Conservation (phyloP, 352 stramenopile genomes). For the Phytophthora nicotianae region DNA sequence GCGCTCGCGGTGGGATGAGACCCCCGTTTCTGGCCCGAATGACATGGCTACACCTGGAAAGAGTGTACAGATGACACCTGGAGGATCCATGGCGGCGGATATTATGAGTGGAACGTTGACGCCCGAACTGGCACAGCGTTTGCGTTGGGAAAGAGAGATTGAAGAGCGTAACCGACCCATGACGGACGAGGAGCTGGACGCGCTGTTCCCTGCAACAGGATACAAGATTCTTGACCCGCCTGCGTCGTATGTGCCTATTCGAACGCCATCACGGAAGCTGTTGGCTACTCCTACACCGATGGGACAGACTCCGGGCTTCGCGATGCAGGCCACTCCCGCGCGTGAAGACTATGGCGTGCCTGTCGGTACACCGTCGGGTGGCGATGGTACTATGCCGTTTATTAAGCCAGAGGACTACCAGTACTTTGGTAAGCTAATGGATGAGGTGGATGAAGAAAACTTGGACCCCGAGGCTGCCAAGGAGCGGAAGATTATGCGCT, state of each 20-base stretch:
- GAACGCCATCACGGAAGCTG: slow-evolving; percentile 95
- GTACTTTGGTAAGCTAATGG: slow-evolving; percentile 97
- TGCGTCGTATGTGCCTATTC: slow-evolving; percentile 95
- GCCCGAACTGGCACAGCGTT: slow-evolving; percentile 91
- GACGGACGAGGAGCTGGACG: slow-evolving; percentile 96
- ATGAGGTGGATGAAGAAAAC: slow-evolving; percentile 88
- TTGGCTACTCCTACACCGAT: slow-evolving; percentile 96
- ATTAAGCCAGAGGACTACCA: slow-evolving; percentile 99
- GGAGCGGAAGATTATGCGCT: slow-evolving; percentile 97
- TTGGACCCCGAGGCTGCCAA: slow-evolving; percentile 93
- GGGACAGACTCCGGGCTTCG: slow-evolving; percentile 91
- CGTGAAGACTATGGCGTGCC: slow-evolving; percentile 82
- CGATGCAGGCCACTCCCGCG: slow-evolving; percentile 81
- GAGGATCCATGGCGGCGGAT: slow-evolving; percentile 60
- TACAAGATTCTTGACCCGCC: slow-evolving; percentile 97
- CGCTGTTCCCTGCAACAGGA: slow-evolving; percentile 94
- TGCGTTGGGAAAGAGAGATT: slow-evolving; percentile 97
- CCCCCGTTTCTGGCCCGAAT: slow-evolving; percentile 69
- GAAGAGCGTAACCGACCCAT: slow-evolving; percentile 96
- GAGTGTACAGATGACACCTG: slow-evolving; percentile 70
- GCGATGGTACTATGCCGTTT: slow-evolving; percentile 92
- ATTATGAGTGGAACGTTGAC: slow-evolving; percentile 78
- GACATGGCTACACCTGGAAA: slow-evolving; percentile 60
- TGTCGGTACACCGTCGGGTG: slow-evolving; percentile 61
- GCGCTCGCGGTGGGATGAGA: slow-evolving; percentile 97